Evolutionary conservation across 192 early-diverging fungal species (phyloP).

Genomic region (Entophlyctis luteolus): DNA sequence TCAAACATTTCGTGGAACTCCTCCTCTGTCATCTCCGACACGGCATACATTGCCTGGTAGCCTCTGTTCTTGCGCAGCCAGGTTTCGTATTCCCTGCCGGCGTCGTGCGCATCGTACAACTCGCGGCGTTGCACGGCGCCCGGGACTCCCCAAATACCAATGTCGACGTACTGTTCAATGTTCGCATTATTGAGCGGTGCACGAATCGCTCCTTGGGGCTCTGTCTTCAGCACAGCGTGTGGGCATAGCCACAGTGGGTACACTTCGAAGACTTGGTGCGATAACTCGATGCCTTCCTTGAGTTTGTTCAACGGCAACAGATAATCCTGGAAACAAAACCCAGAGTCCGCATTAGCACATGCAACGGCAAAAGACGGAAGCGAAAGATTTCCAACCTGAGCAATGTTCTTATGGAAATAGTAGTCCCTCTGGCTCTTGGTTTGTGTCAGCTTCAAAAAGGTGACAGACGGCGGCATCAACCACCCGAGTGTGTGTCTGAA

Average conservation of each 20-base stretch:
- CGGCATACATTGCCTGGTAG: conserved; percentile 39
- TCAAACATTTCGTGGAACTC: conserved; percentile 46
- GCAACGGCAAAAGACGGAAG: background rate
- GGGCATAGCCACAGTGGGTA: conserved; percentile 43
- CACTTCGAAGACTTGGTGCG: conserved; percentile 34
- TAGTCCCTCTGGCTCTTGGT: conserved; percentile 29
- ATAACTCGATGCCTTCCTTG: conserved; percentile 30
- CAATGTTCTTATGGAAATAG: conserved; percentile 35
- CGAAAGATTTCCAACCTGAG: conserved; percentile 10
- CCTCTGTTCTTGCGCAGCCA: conserved; percentile 26
- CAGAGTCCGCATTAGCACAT: background rate
- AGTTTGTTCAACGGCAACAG: conserved; percentile 33
- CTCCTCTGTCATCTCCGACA: conserved; percentile 22
- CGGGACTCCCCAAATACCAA: conserved; percentile 42
- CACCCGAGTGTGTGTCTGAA: conserved; percentile 38
- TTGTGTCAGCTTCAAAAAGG: conserved; percentile 36
- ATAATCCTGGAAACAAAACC: conserved; percentile 39
- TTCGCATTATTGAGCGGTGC: conserved; percentile 15
- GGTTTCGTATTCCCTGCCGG: conserved; percentile 25
- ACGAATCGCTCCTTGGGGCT: conserved; percentile 23
- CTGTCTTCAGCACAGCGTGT: conserved; percentile 26
- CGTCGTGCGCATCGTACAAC: conserved; percentile 25
- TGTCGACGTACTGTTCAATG: conserved; percentile 38
- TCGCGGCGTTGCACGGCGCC: conserved; percentile 18
- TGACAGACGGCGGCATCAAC: conserved; percentile 34